Conservation (phyloP, 1,139 yeast genomes). For the Candida glucosophila region DNA sequence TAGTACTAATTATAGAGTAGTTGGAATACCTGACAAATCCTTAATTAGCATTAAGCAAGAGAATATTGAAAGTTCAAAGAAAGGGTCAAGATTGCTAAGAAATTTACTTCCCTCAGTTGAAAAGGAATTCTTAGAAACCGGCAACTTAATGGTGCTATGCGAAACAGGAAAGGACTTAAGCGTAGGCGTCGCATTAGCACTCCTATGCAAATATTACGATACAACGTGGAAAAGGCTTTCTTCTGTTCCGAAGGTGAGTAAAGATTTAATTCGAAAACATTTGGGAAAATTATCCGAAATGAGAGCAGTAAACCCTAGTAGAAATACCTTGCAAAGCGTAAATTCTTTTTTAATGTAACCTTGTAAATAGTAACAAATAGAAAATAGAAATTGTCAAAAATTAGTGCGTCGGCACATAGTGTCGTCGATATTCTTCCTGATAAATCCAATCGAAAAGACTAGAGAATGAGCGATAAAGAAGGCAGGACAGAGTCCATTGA, state of each 20-base stretch:
- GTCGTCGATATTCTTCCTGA: too few relatives aligned
- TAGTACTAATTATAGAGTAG: constrained; percentile 13
- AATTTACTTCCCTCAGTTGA: constrained; percentile 30
- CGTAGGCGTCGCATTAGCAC: constrained; percentile 47
- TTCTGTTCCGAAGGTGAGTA: constrained; percentile 22
- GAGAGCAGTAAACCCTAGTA: constrained; percentile 58
- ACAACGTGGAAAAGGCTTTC: constrained; percentile 24
- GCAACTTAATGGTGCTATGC: constrained; percentile 34
- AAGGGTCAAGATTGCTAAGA: constrained; percentile 53
- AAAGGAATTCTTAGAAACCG: constrained; percentile 6
- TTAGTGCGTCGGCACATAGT: too few relatives aligned
- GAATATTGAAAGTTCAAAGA: constrained; percentile 41
- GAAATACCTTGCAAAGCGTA: constrained; percentile 66
- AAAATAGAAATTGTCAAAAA: too few relatives aligned
- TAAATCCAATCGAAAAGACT: too few relatives aligned
- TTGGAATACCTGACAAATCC: constrained; percentile 11
- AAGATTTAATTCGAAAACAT: constrained; percentile 50
- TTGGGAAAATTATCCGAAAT: constrained; percentile 39
- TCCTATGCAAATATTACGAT: constrained; percentile 41
- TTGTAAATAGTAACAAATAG: too few relatives aligned
- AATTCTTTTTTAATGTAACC: constrained; percentile 32
- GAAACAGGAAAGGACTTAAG: constrained; percentile 62
- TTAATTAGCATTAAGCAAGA: constrained; percentile 9
- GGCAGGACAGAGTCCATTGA: too few relatives aligned
- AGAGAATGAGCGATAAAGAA: too few relatives aligned